phyloP scores from a whole-genome alignment of 2,329 filamentous ascomycete genomes.

The Trichophyton simii region DNA sequence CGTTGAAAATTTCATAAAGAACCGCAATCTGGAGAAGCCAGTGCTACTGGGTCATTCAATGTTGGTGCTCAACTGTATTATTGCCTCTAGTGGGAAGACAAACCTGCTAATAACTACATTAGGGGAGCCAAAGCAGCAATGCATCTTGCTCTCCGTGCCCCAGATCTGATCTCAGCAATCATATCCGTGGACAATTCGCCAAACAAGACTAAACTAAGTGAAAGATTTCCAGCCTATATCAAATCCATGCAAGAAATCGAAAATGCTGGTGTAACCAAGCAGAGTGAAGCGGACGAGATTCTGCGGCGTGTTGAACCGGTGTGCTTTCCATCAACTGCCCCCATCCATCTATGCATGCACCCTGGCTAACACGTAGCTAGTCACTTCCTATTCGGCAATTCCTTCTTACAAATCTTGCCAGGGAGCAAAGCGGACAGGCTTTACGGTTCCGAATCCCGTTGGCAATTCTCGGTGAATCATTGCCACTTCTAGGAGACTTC shows the following conservation, averaged over 20 bases:
- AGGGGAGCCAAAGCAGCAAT: constrained; percentile 84
- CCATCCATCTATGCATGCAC: neutral
- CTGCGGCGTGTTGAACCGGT: constrained; percentile 61
- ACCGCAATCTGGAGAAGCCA: constrained; percentile 49
- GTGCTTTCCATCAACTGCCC: constrained; percentile 13
- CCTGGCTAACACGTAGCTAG: constrained; percentile 21
- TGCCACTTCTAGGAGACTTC: constrained; percentile 76
- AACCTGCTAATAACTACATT: neutral
- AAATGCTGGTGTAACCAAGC: constrained; percentile 50
- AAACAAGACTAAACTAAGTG: constrained; percentile 57
- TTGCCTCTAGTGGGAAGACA: neutral
- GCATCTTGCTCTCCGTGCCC: constrained; percentile 59
- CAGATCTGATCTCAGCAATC: constrained; percentile 52
- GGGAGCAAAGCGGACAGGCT: constrained; percentile 38
- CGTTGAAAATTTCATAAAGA: constrained; percentile 60
- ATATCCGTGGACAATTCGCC: constrained; percentile 81
- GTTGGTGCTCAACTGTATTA: constrained; percentile 34
- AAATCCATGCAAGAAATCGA: constrained; percentile 71
- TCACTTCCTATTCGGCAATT: constrained; percentile 75
- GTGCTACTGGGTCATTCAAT: constrained; percentile 84
- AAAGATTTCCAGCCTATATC: constrained; percentile 49
- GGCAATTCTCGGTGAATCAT: constrained; percentile 50
- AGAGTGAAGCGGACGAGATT: constrained; percentile 69
- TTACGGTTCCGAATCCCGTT: constrained; percentile 73
- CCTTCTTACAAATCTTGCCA: constrained; percentile 70